Evolutionary conservation across 2,329 filamentous ascomycete species (phyloP).

Genomic region (Pseudogymnoascus sp.): DNA sequence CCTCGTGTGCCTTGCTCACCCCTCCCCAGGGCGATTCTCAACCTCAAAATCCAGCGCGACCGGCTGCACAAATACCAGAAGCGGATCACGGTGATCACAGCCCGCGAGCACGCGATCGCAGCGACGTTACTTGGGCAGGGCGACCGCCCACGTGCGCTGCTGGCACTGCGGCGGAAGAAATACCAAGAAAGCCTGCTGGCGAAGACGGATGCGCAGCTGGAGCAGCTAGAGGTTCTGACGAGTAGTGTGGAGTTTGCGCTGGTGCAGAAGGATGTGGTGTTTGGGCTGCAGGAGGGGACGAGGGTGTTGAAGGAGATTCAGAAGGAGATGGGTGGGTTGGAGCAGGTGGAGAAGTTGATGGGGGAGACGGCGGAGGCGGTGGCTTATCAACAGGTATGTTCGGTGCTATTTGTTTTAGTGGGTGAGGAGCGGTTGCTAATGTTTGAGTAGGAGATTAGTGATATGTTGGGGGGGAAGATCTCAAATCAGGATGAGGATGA

Average conservation of each 20-base stretch:
- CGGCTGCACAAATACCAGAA: slow-evolving; percentile 94
- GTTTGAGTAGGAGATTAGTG: slow-evolving; percentile 68
- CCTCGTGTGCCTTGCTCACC: slow-evolving; percentile 14
- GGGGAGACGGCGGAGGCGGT: slow-evolving; percentile 84
- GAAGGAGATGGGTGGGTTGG: slow-evolving; percentile 89
- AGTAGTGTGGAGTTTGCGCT: slow-evolving; percentile 89
- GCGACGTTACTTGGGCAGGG: slow-evolving; percentile 71
- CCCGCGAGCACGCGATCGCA: slow-evolving; percentile 80
- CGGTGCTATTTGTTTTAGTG: neutral
- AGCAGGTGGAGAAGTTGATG: slow-evolving; percentile 91
- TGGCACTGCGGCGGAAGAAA: slow-evolving; percentile 89
- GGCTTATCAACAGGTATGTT: slow-evolving; percentile 75
- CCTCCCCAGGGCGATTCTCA: slow-evolving; percentile 72
- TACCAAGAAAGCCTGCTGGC: slow-evolving; percentile 85
- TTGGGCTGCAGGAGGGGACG: slow-evolving; percentile 86
- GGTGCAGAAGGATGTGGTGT: slow-evolving; percentile 94
- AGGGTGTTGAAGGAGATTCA: slow-evolving; percentile 85
- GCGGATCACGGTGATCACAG: slow-evolving; percentile 77
- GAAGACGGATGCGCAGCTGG: slow-evolving; percentile 90
- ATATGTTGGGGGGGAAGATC: slow-evolving; percentile 81
- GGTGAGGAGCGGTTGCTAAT: neutral
- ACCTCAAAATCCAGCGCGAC: slow-evolving; percentile 96
- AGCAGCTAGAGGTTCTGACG: slow-evolving; percentile 82
- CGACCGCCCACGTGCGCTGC: slow-evolving; percentile 73
- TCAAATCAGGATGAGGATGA: slow-evolving; percentile 95